Evolutionary conservation across 2,329 filamentous ascomycete genomes (phyloP).

Genomic region (Botrytis deweyae): DNA sequence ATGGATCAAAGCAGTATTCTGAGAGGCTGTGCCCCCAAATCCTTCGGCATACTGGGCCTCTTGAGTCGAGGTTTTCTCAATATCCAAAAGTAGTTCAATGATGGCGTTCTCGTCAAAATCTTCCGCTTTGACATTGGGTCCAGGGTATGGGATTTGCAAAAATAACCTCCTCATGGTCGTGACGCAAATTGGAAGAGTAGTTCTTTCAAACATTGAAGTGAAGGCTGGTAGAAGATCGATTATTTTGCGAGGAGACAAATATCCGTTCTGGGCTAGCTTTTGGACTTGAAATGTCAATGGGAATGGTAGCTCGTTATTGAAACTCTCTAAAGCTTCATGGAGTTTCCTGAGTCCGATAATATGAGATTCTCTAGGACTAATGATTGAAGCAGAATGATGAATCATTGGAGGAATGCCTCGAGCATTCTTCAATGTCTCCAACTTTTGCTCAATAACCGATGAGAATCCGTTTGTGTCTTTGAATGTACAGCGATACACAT

Average conservation of each 20-base stretch:
- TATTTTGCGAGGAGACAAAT: conserved; percentile 56
- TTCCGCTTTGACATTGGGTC: conserved; percentile 49
- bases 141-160: conserved; percentile 53
- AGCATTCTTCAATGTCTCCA: conserved; percentile 35
- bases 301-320: conserved; percentile 47
- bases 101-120: conserved; percentile 46
- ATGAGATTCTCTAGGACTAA: conserved; percentile 25
- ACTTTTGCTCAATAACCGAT: conserved; percentile 34
- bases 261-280: conserved; percentile 61
- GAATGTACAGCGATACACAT: conserved; percentile 50
- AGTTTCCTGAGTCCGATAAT: conserved; percentile 27
- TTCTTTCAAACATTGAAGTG: conserved; percentile 36
- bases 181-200: conserved; percentile 47
- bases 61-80: conserved; percentile 42
- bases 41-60: conserved; percentile 26
- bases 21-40: conserved; percentile 32
- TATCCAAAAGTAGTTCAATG: conserved; percentile 42
- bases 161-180: conserved; percentile 55
- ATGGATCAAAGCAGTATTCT: conserved; percentile 34
- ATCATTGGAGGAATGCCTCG: conserved; percentile 39
- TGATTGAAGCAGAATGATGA: conserved; percentile 26
- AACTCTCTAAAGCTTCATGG: conserved; percentile 31
- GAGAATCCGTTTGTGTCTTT: conserved; percentile 18
- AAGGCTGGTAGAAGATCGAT: conserved; percentile 46
- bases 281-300: conserved; percentile 61